Conservation (phyloP, 768 basidiomycete genomes). For the Boletus bicolor region DNA sequence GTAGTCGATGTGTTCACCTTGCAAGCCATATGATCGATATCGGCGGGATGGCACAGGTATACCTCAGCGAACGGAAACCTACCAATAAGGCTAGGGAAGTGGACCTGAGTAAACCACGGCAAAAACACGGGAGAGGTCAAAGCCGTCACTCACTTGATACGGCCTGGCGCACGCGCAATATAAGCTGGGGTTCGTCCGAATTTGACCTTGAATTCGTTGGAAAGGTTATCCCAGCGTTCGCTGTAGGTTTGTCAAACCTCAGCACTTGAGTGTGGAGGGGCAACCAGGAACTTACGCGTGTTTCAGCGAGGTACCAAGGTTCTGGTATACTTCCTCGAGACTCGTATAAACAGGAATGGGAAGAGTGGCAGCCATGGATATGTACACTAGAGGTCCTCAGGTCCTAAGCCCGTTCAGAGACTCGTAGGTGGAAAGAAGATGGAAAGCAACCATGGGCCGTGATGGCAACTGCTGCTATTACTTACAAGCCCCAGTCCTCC, state of each 20-base stretch:
- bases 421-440: background rate
- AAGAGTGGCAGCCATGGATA: conserved; percentile 51
- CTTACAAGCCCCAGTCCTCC: too few relatives aligned
- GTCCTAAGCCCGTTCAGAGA: background rate
- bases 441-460: background rate
- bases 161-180: conserved; percentile 75
- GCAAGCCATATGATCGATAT: conserved; percentile 11
- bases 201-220: conserved; percentile 55
- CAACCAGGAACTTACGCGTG: conserved; percentile 39
- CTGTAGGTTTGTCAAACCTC: conserved; percentile 19
- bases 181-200: conserved; percentile 68
- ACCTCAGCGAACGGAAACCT: background rate
- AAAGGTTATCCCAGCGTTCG: conserved; percentile 59
- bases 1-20: conserved; percentile 85
- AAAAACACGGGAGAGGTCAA: background rate
- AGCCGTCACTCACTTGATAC: conserved; percentile 59
- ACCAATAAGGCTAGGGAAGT: conserved; percentile 34
- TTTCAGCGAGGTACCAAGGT: conserved; percentile 49
- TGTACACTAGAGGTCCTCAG: background rate
- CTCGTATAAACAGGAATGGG: conserved; percentile 61
- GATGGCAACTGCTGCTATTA: too few relatives aligned
- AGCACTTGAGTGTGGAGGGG: background rate
- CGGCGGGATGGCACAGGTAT: background rate
- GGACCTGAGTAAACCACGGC: background rate
- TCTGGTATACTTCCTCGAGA: conserved; percentile 53